Percentiles rank a stretch among this genome's conserved stretches.
phyloP scores from a whole-genome alignment of 2,329 filamentous ascomycete genomes.

The Cladorrhinum sp. region DNA sequence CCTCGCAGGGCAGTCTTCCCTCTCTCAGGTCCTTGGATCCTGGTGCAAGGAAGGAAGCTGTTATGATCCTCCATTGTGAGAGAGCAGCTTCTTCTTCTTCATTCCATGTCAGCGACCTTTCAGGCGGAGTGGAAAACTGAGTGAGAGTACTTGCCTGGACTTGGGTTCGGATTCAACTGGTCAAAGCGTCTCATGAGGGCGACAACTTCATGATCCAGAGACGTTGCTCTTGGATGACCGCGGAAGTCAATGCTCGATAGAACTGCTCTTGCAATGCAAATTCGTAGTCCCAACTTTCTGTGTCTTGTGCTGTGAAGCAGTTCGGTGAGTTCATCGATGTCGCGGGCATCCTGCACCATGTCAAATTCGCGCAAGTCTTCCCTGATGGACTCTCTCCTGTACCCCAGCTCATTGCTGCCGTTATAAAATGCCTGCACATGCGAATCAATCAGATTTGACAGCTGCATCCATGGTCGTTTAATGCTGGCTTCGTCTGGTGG shows the following conservation, averaged over 20 bases:
- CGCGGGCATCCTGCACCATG: neutral
- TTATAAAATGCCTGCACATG: conserved; percentile 1
- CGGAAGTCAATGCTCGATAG: conserved; percentile 2
- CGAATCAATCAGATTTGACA: conserved; percentile 3
- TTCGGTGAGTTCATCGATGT: neutral
- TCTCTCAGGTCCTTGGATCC: neutral
- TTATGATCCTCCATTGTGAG: conserved; percentile 1
- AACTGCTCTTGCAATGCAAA: neutral
- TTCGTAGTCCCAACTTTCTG: conserved; percentile 2
- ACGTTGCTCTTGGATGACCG: neutral
- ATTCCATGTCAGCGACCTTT: neutral
- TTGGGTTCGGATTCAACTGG: neutral
- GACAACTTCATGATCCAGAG: neutral
- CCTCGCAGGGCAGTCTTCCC: neutral
- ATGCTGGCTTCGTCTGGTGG: conserved; percentile 1
- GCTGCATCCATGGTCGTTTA: conserved; percentile 1
- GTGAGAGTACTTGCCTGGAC: neutral
- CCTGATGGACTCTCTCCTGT: neutral
- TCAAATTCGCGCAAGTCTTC: neutral
- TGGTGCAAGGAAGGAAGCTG: neutral
- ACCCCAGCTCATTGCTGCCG: neutral
- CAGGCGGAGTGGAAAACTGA: neutral
- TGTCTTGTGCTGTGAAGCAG: neutral
- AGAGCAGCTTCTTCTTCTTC: neutral
- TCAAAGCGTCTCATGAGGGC: neutral